Base-by-base conservation (phyloP, 2,329 filamentous ascomycete genomes). In the Cordyceps cicadae region DNA sequence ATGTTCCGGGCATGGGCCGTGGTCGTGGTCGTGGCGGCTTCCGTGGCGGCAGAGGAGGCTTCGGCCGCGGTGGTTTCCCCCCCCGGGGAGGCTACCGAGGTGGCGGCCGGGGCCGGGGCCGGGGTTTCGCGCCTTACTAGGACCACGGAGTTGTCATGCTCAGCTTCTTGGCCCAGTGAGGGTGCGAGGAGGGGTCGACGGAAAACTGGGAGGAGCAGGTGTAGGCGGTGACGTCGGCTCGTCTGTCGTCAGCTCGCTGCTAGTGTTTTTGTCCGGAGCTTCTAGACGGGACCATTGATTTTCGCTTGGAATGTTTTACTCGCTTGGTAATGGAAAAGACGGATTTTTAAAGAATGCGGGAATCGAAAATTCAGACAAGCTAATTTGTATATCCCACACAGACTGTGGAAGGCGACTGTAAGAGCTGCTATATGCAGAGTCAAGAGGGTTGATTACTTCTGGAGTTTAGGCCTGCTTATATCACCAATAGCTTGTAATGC, bases 1-100 rank as follows among this genome's bases (percentile, higher is more conserved):
- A 99, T 72, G 80, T 99, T 58, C 94, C 94, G 1, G 94, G 94
- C 63, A 93, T 99, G 91, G 88, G 84, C 67, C 86, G 93, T 65
- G 91, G 92, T 32, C 81, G 90, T 56, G 86, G 86, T 41, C 80
- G 82, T 32, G 83, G 84, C 61, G 78, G 77, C 12, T 77, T 76
- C 66, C 75, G 80, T 15, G 76, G 80, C 45, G 77, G 82, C 55
- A 75, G 82, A 66, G 79, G 82, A 57, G 77, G 78, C 60, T 74
- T 74, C 61, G 79, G 83, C 9, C 76, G 84, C 51, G 84, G 84
- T 45, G 82, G 80, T 39, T 82, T 78, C 63, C 71, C 71, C 48
- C 77, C 77, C 56, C 75, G 81, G 63, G 82, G 83, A 43, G 86
- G 84, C 56, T 89, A 88, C 70, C 79, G 87, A 60, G 86, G 83